Percentiles rank a stretch among this genome's conserved stretches.
These are phyloP conservation scores for Chara braunii DNA, from an alignment of 139 green algal genomes.

Conservation along the genomic window DNA sequence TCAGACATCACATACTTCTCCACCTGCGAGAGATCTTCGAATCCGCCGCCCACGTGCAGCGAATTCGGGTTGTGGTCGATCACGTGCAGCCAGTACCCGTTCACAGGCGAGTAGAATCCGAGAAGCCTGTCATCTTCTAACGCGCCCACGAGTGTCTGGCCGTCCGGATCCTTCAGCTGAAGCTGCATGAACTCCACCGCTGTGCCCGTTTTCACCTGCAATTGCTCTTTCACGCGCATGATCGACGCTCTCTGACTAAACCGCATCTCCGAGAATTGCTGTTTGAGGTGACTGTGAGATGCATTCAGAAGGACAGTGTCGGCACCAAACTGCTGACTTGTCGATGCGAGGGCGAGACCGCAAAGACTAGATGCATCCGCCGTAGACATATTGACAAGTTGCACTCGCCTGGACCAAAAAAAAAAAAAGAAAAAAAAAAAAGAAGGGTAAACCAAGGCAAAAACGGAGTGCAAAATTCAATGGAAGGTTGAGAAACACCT, in stretches of 20 bases:
- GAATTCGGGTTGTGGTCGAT: slow-evolving; percentile 82
- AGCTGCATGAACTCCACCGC: slow-evolving; percentile 66
- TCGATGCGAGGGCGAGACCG: too few relatives aligned
- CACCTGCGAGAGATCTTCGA: slow-evolving; percentile 91
- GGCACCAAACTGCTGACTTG: slow-evolving; percentile 43
- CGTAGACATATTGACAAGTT: too few relatives aligned
- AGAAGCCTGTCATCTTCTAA: slow-evolving; percentile 61
- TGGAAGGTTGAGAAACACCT: too few relatives aligned
- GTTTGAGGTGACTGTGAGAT: slow-evolving; percentile 85
- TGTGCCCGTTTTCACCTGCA: slow-evolving; percentile 81
- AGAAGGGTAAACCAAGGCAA: too few relatives aligned
- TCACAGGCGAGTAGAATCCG: slow-evolving; percentile 87
- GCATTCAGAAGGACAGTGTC: slow-evolving; percentile 78
- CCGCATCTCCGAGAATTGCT: slow-evolving; percentile 83
- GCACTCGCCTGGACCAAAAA: too few relatives aligned
- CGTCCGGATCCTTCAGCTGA: slow-evolving; percentile 68
- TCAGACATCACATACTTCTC: slow-evolving; percentile 97
- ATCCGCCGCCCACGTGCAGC: slow-evolving; percentile 72
- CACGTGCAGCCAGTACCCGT: slow-evolving; percentile 74
- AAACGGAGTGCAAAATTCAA: too few relatives aligned
- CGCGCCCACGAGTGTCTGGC: slow-evolving; percentile 48
- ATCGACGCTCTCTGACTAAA: slow-evolving; percentile 60
- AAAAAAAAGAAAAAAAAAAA: too few relatives aligned
- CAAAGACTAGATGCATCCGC: too few relatives aligned
- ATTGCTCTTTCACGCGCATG: slow-evolving; percentile 76